Evolutionary conservation across 1,284 basidiomycete genomes (phyloP).

Genomic region (Hemileia vastatrix): DNA sequence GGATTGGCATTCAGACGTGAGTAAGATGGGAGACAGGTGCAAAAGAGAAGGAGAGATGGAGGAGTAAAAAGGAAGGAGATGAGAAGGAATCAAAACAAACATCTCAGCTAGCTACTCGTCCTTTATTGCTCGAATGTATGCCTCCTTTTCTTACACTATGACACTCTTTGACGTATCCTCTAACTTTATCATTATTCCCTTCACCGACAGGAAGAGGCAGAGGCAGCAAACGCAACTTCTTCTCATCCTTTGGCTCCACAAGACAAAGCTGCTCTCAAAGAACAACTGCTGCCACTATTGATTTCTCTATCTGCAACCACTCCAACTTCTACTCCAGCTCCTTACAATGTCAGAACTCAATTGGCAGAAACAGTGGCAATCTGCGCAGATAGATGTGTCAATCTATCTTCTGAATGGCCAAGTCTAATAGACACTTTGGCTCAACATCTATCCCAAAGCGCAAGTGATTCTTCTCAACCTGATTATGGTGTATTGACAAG

Average conservation of each 20-base stretch:
- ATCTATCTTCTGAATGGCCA: too few species aligned
- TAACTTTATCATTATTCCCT: too few species aligned
- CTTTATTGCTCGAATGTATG: too few species aligned
- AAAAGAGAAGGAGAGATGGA: too few species aligned
- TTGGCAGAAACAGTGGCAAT: slow-evolving; percentile 67
- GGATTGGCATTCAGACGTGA: slow-evolving; percentile 29
- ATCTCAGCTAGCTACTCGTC: too few species aligned
- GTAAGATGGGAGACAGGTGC: neutral
- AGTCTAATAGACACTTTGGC: slow-evolving; percentile 40
- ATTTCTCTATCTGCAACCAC: slow-evolving; percentile 61
- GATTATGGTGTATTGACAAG: slow-evolving; percentile 79
- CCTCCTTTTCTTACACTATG: too few species aligned
- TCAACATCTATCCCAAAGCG: slow-evolving; percentile 59
- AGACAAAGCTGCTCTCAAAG: slow-evolving; percentile 60
- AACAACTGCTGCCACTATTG: slow-evolving; percentile 70
- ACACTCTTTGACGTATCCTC: too few species aligned
- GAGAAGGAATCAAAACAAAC: too few species aligned
- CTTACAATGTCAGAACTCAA: slow-evolving; percentile 64
- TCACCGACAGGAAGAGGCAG: too few species aligned
- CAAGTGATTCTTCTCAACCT: slow-evolving; percentile 60
- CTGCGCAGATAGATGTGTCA: neutral
- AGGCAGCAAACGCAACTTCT: too few species aligned
- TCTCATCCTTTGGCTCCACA: too few species aligned
- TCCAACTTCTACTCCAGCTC: slow-evolving; percentile 43
- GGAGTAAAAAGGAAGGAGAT: too few species aligned